phyloP scores from a whole-genome alignment of 179 eudicot species.

The Camellia oleifera region DNA sequence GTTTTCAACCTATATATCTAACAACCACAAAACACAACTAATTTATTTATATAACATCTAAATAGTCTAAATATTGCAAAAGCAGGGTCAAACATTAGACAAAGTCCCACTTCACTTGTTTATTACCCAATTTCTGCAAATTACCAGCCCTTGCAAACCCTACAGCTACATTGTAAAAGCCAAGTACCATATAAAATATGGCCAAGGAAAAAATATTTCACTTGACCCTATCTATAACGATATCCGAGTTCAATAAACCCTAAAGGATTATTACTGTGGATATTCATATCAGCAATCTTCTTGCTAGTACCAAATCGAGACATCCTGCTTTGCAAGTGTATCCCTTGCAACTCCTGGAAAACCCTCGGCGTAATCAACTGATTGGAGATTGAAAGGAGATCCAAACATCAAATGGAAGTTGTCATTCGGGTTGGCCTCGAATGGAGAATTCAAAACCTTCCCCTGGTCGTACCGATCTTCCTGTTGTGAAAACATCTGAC shows the following conservation, averaged over 20 bases:
- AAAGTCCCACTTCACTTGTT: conserved; percentile 9
- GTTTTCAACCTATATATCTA: conserved; percentile 4
- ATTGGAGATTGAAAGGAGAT: conserved; percentile 15
- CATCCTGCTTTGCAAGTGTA: conserved; percentile 14
- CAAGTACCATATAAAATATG: background rate
- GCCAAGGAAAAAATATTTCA: background rate
- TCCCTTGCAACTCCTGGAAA: conserved; percentile 16
- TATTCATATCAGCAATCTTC: background rate
- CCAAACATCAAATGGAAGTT: conserved; percentile 19
- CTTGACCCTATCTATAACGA: conserved; percentile 8
- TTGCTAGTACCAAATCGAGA: conserved; percentile 21
- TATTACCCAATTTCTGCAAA: conserved; percentile 17
- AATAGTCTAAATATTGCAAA: conserved; percentile 10
- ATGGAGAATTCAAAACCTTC: conserved; percentile 17
- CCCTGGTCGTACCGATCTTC: conserved; percentile 18
- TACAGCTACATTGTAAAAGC: conserved; percentile 10
- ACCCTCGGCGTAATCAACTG: conserved; percentile 19
- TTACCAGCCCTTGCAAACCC: conserved; percentile 11
- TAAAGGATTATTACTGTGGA: conserved; percentile 1
- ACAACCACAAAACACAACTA: conserved; percentile 9
- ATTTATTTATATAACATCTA: conserved; percentile 21
- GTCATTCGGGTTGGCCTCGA: conserved; percentile 15
- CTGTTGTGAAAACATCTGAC: conserved; percentile 14
- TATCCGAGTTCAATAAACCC: background rate
- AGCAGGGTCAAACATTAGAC: conserved; percentile 6